Evolutionary conservation across 805 yeast species (phyloP), one percentile per base, ranked within the genome.

Genomic region (Schwanniomyces vanrijiae): DNA sequence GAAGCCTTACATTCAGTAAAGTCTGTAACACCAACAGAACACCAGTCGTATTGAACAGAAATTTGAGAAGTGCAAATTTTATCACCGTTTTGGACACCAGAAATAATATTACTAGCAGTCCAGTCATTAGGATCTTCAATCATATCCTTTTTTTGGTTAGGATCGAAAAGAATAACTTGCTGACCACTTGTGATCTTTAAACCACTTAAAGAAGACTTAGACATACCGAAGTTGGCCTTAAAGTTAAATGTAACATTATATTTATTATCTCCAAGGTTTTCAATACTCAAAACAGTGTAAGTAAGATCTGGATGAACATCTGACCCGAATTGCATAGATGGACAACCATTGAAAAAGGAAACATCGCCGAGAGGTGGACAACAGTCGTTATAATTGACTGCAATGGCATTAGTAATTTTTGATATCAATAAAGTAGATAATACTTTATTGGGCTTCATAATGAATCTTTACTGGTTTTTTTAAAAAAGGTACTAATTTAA

Each of bases 41-140:
- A 37, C 39, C 39, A 37, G 8, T 37, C 39, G 9, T 37, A 37
- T 37, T 37, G 39, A 37, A 37, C 39, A 5, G 39, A 37, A 18
- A 37, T 37, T 37, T 37, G 39, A 5, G 39, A 37, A 19, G 39
- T 37, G 13, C 39, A 37, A 19, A 37, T 37, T n/a, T 31, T 16
- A 35, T 35, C 38, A 4, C 16, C 14, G 13, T 20, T 37, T 19
- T 19, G 22, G 7, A 14, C n/a, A 19, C 39, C 39, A 37, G 39
- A 21, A 5, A 37, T 37, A 20, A 37, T 21, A 20, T 20, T 37
- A 37, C 39, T 37, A 3, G 39, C 39, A 11, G 39, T 37, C 39
- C 39, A 37, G 16, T 37, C 13, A n/a, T 37, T 37, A 9, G 39
- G 39, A 19, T 37, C 39, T 20, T 11, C 19, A 6, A 10, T 11